phyloP scores from a whole-genome alignment of 805 yeast genomes.

The Ogataea corticis region DNA sequence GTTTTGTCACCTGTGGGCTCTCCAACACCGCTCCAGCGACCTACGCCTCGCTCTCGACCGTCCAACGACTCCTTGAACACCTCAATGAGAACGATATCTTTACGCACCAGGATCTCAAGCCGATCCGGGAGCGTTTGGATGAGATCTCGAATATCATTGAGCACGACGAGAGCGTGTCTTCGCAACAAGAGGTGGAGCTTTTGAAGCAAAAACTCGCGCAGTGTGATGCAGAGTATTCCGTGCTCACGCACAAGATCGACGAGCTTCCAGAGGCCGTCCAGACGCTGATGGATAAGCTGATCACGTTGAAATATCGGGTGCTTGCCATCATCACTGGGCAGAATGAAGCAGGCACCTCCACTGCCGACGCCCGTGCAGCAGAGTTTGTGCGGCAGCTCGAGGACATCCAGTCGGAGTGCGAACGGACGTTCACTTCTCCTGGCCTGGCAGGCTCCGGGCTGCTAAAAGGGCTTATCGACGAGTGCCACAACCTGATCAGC shows the following conservation, averaged over 20 bases:
- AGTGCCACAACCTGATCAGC: conserved; percentile 70
- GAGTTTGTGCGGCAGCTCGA: conserved; percentile 23
- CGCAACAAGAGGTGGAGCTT: conserved; percentile 39
- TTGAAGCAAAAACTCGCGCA: conserved; percentile 65
- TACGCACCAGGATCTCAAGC: conserved; percentile 79
- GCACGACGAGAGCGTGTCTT: conserved; percentile 50
- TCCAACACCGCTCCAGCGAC: conserved; percentile 92
- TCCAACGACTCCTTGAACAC: conserved; percentile 80
- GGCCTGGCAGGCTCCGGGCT: conserved; percentile 43
- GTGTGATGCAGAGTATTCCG: conserved; percentile 58
- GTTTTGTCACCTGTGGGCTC: conserved; percentile 90
- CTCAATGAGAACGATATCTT: conserved; percentile 77
- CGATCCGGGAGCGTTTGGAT: conserved; percentile 69
- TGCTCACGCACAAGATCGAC: conserved; percentile 57
- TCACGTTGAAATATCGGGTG: conserved; percentile 60
- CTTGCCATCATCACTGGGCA: conserved; percentile 55
- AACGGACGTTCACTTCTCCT: conserved; percentile 18
- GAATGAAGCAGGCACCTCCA: conserved; percentile 30
- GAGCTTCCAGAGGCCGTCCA: conserved; percentile 52
- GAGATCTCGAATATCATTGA: conserved; percentile 69
- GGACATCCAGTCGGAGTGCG: conserved; percentile 27
- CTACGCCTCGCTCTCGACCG: conserved; percentile 85
- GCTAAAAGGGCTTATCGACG: conserved; percentile 76
- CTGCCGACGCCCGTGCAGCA: conserved; percentile 23
- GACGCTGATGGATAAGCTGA: conserved; percentile 57